Conservation (phyloP, 768 basidiomycete species). For the Thelephora ganbajun region DNA sequence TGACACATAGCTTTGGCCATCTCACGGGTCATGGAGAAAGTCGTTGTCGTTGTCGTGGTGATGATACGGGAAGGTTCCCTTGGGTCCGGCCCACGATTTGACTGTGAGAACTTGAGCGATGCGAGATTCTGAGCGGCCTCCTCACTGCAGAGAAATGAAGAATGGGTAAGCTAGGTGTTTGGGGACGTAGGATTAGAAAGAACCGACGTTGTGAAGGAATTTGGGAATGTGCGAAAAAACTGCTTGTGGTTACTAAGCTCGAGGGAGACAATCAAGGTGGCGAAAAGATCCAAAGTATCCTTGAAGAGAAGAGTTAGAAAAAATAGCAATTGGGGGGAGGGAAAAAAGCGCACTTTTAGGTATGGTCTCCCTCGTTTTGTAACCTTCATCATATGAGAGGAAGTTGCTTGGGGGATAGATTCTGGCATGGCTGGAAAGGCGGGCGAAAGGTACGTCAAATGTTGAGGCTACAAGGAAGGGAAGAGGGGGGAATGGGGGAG, state of each 20-base stretch:
- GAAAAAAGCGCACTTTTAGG: slow-evolving; percentile 54
- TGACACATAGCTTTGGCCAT: slow-evolving; percentile 99
- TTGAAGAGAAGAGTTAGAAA: slow-evolving; percentile 18
- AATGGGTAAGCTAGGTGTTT: neutral
- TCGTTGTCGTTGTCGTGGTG: slow-evolving; percentile 98
- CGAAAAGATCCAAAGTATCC: slow-evolving; percentile 98
- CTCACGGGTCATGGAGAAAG: slow-evolving; percentile 98
- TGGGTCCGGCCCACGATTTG: slow-evolving; percentile 95
- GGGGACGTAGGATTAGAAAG: neutral
- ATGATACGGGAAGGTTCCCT: slow-evolving; percentile 96
- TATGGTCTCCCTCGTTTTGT: slow-evolving; percentile 91
- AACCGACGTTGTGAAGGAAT: slow-evolving; percentile 91
- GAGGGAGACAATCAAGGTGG: slow-evolving; percentile 89
- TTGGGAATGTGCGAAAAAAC: slow-evolving; percentile 89
- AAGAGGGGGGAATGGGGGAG: slow-evolving; percentile 16
- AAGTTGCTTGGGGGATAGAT: slow-evolving; percentile 36
- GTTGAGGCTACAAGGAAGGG: neutral
- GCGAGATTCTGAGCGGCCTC: slow-evolving; percentile 90
- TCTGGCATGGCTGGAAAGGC: slow-evolving; percentile 21
- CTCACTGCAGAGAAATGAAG: slow-evolving; percentile 39
- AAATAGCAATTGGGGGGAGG: neutral
- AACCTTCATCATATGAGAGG: slow-evolving; percentile 97
- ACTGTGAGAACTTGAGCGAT: slow-evolving; percentile 96
- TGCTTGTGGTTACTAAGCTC: slow-evolving; percentile 83
- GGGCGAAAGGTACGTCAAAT: neutral